Evolutionary conservation across 805 yeast species (phyloP), one percentile per base, ranked within the genome.

Genomic region (Torulaspora delbrueckii): DNA sequence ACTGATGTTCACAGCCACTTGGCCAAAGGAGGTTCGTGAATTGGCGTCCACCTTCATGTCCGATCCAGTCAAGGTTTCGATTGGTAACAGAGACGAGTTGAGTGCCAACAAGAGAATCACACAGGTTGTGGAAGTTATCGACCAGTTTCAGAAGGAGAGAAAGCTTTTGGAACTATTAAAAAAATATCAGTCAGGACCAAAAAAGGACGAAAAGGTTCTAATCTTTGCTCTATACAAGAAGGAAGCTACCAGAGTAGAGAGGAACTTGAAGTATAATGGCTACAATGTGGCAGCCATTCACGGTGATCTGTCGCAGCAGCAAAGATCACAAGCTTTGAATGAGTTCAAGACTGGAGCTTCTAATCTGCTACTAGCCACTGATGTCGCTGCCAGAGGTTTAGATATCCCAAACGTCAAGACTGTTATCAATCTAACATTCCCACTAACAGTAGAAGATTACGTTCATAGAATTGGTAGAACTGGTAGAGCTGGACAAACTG

Each of bases 1-100:
- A 0, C 75, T 93, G 53, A 93, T 93, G 98, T 93, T 93, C 70
- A 91, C 99, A 8, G 99, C 99, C n/a, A 93, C 99, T 1, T 93
- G 99, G 99, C 99, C 99, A n/a, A 86, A 86, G 58, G 96, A 91
- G 70, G 98, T 93, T 28, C 82, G 98, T 62, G 95, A 88, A 53
- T 75, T 93, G 52, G 99, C 99, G 7, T 63, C 81, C 14, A 77
- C 84, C 5, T 93, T 84, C 68, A 86, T 93, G 95, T 78, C 76
- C 18, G 59, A 66, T 10, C 95, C 97, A n/a, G 87, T 88, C 40
- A 89, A 86, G 67, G 86, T 93, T 34, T 82, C 93, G 35, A 85
- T 93, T 62, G 99, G 99, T 59, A 85, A 93, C 66, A 79, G 95
- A 54, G 97, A 91, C 63, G 98, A 91, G 69, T 77, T 93, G 46